Base-by-base conservation (phyloP, 345 rosid genomes). In the Eucalyptus erythrocorys region DNA sequence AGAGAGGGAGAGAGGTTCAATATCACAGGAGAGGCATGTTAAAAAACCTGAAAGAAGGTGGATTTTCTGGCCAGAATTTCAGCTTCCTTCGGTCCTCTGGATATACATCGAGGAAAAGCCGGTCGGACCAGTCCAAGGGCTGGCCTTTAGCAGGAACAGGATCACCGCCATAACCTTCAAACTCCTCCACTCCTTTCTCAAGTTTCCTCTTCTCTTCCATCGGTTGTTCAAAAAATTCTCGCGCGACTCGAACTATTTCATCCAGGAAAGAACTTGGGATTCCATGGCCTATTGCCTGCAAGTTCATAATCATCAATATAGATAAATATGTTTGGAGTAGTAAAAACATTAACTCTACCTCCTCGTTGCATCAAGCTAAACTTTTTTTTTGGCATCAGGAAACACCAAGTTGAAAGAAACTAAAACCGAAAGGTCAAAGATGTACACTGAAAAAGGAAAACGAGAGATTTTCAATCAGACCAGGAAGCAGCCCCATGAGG, bases 141-240 rank as follows among this genome's bases (percentile, higher is more conserved):
- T 95, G 95, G 34, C 93, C 89, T 87, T 91, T 89, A 51, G 90
- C 93, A 21, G 94, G 91, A 45, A 92, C 88, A 49, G 92, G 94
- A 90, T 95, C 96, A 32, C 85, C 95, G 14, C 96, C 95, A 88
- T 93, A 95, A 21, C 97, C 96, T 89, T 93, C 91, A 32, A 94
- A n/a, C 86, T 91, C 93, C 26, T 85, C 86, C 43, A 88, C 90
- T 89, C 92, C 94, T 89, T 92, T 94, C 10, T 90, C 86, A 85
- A 90, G 88, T 86, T 93, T 92, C 51, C 88, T 89, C 91, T 92
- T 94, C 91, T 93, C 94, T 88, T 93, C 93, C 93, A 90, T 89
- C 51, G 94, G 92, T 86, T 87, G 91, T 55, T 71, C 88, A 51
- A 94, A 94, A 90, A 93, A 95, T 27, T 93, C 94, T 80, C 90